These are phyloP conservation scores for Crucihimalaya himalaica DNA, from an alignment of 345 rosid species.

Conservation along the genomic window DNA sequence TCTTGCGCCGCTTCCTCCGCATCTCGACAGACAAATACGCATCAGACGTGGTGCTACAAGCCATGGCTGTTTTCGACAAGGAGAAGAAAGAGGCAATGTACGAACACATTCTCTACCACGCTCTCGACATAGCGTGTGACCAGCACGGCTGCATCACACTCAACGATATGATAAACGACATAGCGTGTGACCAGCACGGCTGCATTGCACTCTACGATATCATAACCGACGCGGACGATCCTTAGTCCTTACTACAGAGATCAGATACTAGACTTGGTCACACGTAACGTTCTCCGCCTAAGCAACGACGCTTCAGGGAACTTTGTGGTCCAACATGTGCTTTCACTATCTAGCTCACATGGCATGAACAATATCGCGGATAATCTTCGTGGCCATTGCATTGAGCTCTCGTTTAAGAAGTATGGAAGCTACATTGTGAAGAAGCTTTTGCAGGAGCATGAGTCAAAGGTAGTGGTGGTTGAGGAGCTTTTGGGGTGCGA, in stretches of 20 bases:
- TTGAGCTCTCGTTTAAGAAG: constrained; percentile 1
- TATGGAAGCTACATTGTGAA: no score
- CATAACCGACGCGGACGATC: neutral
- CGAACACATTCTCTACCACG: neutral
- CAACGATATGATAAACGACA: no score
- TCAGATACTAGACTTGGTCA: neutral
- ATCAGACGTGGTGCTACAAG: constrained; percentile 22
- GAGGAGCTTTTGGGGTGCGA: neutral
- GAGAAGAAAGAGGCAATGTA: neutral
- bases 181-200: constrained; percentile 5
- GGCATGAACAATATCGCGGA: neutral
- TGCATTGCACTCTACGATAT: constrained; percentile 15
- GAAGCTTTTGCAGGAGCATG: neutral
- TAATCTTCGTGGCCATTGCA: neutral
- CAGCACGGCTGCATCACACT: no score
- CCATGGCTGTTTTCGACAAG: constrained; percentile 6
- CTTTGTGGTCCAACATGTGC: constrained; percentile 23
- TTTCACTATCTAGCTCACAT: neutral
- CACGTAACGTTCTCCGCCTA: neutral
- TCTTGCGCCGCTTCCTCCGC: constrained; percentile 13
- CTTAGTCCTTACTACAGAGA: constrained; percentile 15
- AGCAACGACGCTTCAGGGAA: constrained; percentile 20
- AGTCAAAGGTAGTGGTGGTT: neutral
- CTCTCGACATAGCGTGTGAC: neutral
- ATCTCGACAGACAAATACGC: constrained; percentile 26